phyloP scores from a whole-genome alignment of 441 rosid genomes.

The Croton laevigatus region DNA sequence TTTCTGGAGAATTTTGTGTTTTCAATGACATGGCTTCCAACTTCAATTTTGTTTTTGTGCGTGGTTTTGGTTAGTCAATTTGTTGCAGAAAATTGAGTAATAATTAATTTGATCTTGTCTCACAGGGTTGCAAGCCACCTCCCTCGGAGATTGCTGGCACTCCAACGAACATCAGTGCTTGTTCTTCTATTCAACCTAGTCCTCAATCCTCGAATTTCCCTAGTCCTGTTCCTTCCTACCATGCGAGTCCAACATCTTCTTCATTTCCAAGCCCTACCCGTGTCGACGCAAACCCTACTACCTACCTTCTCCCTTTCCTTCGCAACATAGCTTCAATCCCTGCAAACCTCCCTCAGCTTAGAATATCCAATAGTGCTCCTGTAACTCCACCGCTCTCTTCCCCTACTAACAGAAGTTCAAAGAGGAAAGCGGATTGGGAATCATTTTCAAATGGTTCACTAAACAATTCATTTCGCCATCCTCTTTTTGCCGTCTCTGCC shows the following conservation, averaged over 20 bases:
- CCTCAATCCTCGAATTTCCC: constrained; percentile 87
- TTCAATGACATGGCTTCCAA: neutral
- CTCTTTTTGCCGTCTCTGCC: constrained; percentile 73
- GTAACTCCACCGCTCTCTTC: constrained; percentile 95
- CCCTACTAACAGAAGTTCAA: constrained; percentile 69
- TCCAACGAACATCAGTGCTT: constrained; percentile 55
- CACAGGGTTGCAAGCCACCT: constrained; percentile 73
- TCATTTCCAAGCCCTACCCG: constrained; percentile 84
- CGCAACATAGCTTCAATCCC: constrained; percentile 70
- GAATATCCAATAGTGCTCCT: constrained; percentile 93
- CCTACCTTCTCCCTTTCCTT: constrained; percentile 63
- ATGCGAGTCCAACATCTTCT: constrained; percentile 78
- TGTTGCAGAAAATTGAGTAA: neutral
- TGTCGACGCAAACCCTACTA: constrained; percentile 51
- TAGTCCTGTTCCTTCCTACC: constrained; percentile 85
- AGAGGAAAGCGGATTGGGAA: constrained; percentile 61
- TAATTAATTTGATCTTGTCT: neutral
- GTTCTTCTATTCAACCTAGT: constrained; percentile 82
- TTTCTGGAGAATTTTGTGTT: neutral
- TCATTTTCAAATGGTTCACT: constrained; percentile 57
- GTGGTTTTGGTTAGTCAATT: neutral
- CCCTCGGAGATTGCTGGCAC: constrained; percentile 44
- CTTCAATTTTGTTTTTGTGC: neutral
- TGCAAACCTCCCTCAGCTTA: constrained; percentile 70
- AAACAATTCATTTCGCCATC: constrained; percentile 45